These are phyloP conservation scores for Paraconiothyrium brasiliense DNA, from an alignment of 2,329 filamentous ascomycete genomes.

Conservation along the genomic window DNA sequence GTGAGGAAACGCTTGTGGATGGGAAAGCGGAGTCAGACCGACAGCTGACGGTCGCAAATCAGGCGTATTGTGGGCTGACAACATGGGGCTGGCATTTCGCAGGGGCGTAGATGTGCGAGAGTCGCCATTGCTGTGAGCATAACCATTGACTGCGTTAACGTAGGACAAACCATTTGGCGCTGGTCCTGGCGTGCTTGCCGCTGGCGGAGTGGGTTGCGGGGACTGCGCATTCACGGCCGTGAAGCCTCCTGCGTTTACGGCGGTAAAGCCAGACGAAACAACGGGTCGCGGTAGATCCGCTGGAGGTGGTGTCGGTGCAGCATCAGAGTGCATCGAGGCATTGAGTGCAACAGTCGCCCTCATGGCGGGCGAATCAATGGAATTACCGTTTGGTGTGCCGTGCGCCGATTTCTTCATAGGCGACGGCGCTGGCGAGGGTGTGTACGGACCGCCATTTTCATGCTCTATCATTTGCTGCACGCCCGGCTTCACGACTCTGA, in stretches of 20 bases:
- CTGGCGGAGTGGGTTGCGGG: slow-evolving; percentile 30
- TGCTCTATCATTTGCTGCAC: slow-evolving; percentile 96
- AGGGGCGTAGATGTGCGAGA: slow-evolving; percentile 67
- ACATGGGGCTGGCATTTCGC: slow-evolving; percentile 70
- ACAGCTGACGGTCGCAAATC: slow-evolving; percentile 66
- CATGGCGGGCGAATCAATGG: slow-evolving; percentile 73
- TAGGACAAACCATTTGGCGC: slow-evolving; percentile 62
- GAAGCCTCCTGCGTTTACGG: slow-evolving; percentile 73
- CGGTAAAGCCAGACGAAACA: slow-evolving; percentile 72
- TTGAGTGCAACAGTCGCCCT: slow-evolving; percentile 66
- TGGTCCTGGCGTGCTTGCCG: slow-evolving; percentile 18
- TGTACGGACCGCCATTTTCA: slow-evolving; percentile 91
- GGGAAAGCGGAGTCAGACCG: slow-evolving; percentile 59
- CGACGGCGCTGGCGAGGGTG: slow-evolving; percentile 76
- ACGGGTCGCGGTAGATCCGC: slow-evolving; percentile 68
- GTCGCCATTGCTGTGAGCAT: slow-evolving; percentile 62
- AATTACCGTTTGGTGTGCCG: slow-evolving; percentile 59
- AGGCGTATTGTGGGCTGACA: slow-evolving; percentile 71
- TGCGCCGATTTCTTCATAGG: slow-evolving; percentile 70
- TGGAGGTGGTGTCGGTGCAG: slow-evolving; percentile 35
- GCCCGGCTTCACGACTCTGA: slow-evolving; percentile 88
- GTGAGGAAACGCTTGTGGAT: slow-evolving; percentile 63
- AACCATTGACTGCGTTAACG: slow-evolving; percentile 63
- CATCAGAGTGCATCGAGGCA: slow-evolving; percentile 59
- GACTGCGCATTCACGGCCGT: slow-evolving; percentile 69